Base-by-base conservation (phyloP, 352 stramenopile species). In the Phytophthora sojae region DNA sequence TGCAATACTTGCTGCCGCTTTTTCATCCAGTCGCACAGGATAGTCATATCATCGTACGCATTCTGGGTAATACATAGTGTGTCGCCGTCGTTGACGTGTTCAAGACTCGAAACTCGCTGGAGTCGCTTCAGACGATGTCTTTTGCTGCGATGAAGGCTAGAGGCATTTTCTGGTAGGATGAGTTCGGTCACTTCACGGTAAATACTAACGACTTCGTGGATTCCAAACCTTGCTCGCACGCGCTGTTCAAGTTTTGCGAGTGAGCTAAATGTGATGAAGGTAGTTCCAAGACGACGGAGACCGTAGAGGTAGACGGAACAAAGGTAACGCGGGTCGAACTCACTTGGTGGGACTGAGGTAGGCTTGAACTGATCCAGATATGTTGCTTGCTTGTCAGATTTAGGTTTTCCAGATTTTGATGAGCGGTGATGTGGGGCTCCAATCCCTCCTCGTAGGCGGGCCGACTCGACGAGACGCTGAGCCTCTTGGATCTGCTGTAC, bases 21-120 rank as follows among this genome's bases (percentile, higher is more conserved):
- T 19, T 86, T 82, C 54, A 92, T 87, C 86, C 84, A 92, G 15
- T 81, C 66, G 26, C 84, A 91, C 23, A 91, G 60, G 25, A 94
- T 89, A 21, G 69, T 75, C 79, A 92, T 94, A 26, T 94, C 86
- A 47, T 94, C 81, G 65, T 90, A 89, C 11, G 80, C 57, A 25
- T 88, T 75, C 19, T 76, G 81, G 0, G 86, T 94, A 44, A 81
- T 74, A 47, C 85, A 94, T 2, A 94, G 61, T 7, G 77, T 68
- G 37, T 92, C 86, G 0, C 86, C 85, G 17, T 91, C 74, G 14
- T 65, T 66, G 7, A 94, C 57, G 14, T 86, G 66, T 3, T 77
- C 49, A 21, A 92, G 80, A 7, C 55, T 70, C 0, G 58, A 67
- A 55, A 91, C 44, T 6, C 81, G 76, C 29, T 88, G 70, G 0